Evolutionary conservation across 2,329 filamentous ascomycete species (phyloP).

Genomic region (Exophiala sideris): DNA sequence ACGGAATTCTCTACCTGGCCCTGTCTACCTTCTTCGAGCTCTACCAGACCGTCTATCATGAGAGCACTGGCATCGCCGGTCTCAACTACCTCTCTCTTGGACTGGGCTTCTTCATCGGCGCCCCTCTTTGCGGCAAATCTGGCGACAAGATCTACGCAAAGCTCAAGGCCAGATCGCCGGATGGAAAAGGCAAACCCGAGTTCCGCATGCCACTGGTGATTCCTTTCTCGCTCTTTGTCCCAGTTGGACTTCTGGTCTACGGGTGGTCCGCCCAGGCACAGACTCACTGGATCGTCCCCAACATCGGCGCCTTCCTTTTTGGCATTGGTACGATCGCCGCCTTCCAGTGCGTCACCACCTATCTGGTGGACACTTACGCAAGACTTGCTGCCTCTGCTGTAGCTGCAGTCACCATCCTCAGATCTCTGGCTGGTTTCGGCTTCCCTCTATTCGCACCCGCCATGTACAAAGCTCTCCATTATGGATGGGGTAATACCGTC

Average conservation of each 20-base stretch:
- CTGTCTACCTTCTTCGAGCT: slow-evolving; percentile 59
- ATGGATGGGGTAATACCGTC: slow-evolving; percentile 44
- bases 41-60: slow-evolving; percentile 51
- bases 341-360: slow-evolving; percentile 34
- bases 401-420: slow-evolving; percentile 46
- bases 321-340: slow-evolving; percentile 36
- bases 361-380: slow-evolving; percentile 41
- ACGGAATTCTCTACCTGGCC: slow-evolving; percentile 59
- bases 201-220: slow-evolving; percentile 55
- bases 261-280: slow-evolving; percentile 48
- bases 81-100: slow-evolving; percentile 60
- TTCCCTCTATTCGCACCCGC: slow-evolving; percentile 51
- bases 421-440: slow-evolving; percentile 46
- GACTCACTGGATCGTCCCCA: slow-evolving; percentile 47
- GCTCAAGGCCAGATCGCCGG: slow-evolving; percentile 29
- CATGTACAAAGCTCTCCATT: slow-evolving; percentile 38
- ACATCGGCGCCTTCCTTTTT: slow-evolving; percentile 45
- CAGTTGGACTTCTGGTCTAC: slow-evolving; percentile 49
- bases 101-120: slow-evolving; percentile 56
- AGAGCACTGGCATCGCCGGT: slow-evolving; percentile 52
- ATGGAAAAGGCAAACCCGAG: slow-evolving; percentile 44
- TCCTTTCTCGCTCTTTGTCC: slow-evolving; percentile 48
- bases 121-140: slow-evolving; percentile 43
- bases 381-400: slow-evolving; percentile 49
- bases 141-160: slow-evolving; percentile 43